phyloP scores from a whole-genome alignment of 176 grass and related monocot species.

The Oryza coarctata region DNA sequence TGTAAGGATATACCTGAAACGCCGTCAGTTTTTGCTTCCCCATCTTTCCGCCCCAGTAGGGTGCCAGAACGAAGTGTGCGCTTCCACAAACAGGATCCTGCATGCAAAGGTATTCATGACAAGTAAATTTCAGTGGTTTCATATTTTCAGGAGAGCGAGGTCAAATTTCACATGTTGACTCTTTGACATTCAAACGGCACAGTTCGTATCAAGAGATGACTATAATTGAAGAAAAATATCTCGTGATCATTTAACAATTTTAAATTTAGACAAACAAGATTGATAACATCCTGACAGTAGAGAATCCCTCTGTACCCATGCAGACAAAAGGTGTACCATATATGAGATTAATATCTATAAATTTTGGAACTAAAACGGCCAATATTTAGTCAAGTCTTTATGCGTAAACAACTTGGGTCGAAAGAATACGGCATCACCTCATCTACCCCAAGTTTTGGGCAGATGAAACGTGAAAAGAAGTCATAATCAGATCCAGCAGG shows the following conservation, averaged over 20 bases:
- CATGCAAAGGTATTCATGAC: background rate
- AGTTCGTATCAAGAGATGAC: background rate
- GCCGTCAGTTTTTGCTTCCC: conserved; percentile 58
- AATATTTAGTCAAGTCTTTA: background rate
- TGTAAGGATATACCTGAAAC: conserved; percentile 50
- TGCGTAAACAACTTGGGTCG: background rate
- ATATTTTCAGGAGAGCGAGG: background rate
- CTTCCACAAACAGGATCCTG: conserved; percentile 83
- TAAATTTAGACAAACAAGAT: background rate
- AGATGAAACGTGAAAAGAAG: conserved; percentile 70
- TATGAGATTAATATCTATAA: background rate
- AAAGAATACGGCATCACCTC: conserved; percentile 53
- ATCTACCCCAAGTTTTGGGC: conserved; percentile 60
- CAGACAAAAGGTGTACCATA: background rate
- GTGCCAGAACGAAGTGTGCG: conserved; percentile 63
- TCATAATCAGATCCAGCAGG: conserved; percentile 69
- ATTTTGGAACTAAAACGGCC: background rate
- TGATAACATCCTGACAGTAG: background rate
- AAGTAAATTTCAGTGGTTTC: background rate
- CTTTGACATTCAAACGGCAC: background rate
- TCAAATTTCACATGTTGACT: background rate
- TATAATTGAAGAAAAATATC: background rate
- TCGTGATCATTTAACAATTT: background rate
- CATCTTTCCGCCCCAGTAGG: conserved; percentile 72
- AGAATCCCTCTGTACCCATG: background rate